These are phyloP conservation scores for Chaetomium sp. DNA, from an alignment of 2,329 filamentous ascomycete genomes.

Conservation along the genomic window DNA sequence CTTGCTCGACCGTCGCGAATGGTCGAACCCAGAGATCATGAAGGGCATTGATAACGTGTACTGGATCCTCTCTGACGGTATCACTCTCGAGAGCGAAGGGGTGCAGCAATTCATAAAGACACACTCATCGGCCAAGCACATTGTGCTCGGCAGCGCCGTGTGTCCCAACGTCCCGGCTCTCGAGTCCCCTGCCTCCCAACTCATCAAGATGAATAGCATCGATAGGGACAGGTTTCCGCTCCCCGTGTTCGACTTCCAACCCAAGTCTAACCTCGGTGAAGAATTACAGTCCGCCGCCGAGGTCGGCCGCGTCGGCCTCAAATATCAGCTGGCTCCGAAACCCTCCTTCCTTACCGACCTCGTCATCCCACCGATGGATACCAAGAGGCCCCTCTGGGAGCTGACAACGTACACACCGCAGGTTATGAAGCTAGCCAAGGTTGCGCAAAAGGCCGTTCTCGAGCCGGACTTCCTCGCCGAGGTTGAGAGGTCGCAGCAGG, in stretches of 20 bases:
- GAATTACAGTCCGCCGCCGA: constrained; percentile 14
- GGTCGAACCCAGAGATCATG: constrained; percentile 66
- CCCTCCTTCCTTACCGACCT: constrained; percentile 50
- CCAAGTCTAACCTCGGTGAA: constrained; percentile 27
- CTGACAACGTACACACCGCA: constrained; percentile 37
- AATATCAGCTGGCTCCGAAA: constrained; percentile 51
- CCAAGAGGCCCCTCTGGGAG: constrained; percentile 46
- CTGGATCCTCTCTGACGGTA: constrained; percentile 76
- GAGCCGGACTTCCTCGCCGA: constrained; percentile 50
- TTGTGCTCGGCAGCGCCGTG: constrained; percentile 73
- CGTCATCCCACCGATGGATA: constrained; percentile 53
- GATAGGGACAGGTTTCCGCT: constrained; percentile 74
- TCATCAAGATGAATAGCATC: constrained; percentile 69
- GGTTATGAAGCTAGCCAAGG: constrained; percentile 56
- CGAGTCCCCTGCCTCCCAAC: constrained; percentile 65
- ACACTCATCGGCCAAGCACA: constrained; percentile 65
- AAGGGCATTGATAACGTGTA: constrained; percentile 67
- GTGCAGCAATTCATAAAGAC: constrained; percentile 71
- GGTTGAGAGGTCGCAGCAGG: constrained; percentile 58
- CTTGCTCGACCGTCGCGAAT: constrained; percentile 72
- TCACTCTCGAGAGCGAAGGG: constrained; percentile 53
- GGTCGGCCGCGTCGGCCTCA: constrained; percentile 48
- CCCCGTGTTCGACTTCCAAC: constrained; percentile 64
- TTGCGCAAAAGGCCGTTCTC: constrained; percentile 47
- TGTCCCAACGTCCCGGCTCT: constrained; percentile 76